Conservation (phyloP, 2,329 filamentous ascomycete species). For the Epichloe bromicola region DNA sequence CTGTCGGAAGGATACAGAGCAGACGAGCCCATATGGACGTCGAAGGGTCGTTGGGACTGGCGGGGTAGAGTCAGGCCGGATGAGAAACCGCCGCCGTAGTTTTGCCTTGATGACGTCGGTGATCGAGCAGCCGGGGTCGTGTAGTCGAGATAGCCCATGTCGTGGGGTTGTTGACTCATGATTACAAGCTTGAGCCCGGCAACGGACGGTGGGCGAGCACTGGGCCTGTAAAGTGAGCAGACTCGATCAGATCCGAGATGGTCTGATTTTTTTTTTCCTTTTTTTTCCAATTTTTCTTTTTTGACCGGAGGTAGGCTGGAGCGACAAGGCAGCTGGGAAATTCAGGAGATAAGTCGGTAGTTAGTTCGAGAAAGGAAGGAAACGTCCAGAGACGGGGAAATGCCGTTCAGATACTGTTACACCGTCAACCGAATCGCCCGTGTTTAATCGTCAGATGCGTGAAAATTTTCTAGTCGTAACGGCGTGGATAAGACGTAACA, state of each 20-base stretch:
- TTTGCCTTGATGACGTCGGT: slow-evolving; percentile 56
- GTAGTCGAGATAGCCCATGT: slow-evolving; percentile 62
- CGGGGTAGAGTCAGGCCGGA: slow-evolving; percentile 29
- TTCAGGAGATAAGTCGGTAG: neutral
- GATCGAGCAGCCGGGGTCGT: slow-evolving; percentile 44
- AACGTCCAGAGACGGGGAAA: neutral
- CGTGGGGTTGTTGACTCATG: slow-evolving; percentile 39
- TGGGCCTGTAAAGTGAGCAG: slow-evolving; percentile 11
- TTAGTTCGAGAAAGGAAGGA: neutral
- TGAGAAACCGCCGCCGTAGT: slow-evolving; percentile 40
- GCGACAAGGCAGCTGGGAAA: neutral
- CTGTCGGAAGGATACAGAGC: slow-evolving; percentile 61
- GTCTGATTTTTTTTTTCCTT: no score
- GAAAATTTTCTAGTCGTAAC: neutral
- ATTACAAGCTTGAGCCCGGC: slow-evolving; percentile 10
- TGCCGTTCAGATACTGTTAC: neutral
- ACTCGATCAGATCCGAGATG: neutral
- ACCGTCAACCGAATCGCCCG: neutral
- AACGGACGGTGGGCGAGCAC: slow-evolving; percentile 12
- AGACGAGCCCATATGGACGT: slow-evolving; percentile 49
- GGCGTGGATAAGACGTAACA: neutral
- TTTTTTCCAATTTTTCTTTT: neutral
- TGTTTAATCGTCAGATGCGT: neutral
- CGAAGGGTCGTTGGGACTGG: slow-evolving; percentile 61
- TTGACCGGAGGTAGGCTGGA: neutral